Evolutionary conservation across 192 early-diverging fungal genomes (phyloP).

Genomic region (Coemansia sp.): DNA sequence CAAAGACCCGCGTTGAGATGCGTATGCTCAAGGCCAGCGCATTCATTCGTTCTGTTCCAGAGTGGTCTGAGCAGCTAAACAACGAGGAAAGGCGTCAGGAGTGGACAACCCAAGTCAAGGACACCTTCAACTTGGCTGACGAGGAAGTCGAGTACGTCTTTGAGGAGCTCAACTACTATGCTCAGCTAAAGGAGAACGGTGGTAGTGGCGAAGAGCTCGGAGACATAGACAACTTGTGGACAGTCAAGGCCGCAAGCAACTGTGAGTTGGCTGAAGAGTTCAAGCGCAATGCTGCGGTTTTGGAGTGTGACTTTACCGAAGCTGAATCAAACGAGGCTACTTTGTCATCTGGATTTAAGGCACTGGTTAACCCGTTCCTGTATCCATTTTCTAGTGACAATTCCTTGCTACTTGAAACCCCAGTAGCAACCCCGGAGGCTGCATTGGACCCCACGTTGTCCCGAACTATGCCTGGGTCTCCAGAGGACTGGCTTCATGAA

Average conservation of each 20-base stretch:
- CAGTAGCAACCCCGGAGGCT: background rate
- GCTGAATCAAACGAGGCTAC: background rate
- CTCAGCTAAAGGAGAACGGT: conserved; percentile 11
- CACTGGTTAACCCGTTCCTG: background rate
- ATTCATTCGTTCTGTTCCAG: background rate
- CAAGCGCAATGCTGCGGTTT: background rate
- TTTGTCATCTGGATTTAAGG: background rate
- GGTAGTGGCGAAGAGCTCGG: conserved; percentile 24
- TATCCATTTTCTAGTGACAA: background rate
- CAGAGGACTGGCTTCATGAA: background rate
- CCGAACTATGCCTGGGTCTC: background rate
- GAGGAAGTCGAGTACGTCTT: conserved; percentile 25
- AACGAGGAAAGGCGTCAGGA: background rate
- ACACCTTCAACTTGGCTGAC: conserved; percentile 15
- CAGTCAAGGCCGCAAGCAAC: background rate
- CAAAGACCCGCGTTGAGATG: background rate
- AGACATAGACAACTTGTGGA: conserved; percentile 37
- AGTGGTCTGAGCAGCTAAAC: background rate
- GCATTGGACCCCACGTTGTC: background rate
- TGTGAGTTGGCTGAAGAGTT: conserved; percentile 1
- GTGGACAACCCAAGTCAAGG: background rate
- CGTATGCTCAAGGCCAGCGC: conserved; percentile 9
- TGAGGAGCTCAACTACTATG: conserved; percentile 33
- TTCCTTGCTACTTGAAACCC: background rate
- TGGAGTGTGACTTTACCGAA: background rate